A percentile compares a stretch with the other conserved stretches of the same genome.
Conservation (phyloP, 164 flowering plant genomes). For the Buxus sempervirens region DNA sequence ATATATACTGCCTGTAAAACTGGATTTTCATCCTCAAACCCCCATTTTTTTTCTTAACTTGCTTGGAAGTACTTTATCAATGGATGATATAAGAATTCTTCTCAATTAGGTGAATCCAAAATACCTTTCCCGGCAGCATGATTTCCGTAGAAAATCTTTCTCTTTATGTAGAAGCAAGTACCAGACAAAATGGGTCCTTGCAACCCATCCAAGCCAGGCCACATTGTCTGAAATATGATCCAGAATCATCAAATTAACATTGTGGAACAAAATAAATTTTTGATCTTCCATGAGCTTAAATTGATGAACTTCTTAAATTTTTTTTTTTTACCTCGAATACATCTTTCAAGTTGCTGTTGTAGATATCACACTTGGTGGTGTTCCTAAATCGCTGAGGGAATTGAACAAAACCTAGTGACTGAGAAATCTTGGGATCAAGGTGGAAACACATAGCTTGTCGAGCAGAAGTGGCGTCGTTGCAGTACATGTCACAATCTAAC, state of each 20-base stretch:
- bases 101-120: no score
- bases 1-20: no score
- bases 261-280: no score
- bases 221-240: not conserved
- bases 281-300: not conserved
- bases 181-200: not conserved
- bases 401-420: conserved; percentile 39
- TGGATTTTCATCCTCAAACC: no score
- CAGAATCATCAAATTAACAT: no score
- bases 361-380: conserved; percentile 35
- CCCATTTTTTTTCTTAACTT: no score
- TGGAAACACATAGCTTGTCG: conserved; percentile 56
- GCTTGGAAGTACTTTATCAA: no score
- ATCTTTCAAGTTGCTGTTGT: conserved; percentile 31
- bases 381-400: conserved; percentile 51
- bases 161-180: conserved; percentile 6
- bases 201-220: not conserved
- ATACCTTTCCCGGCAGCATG: not conserved
- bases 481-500: conserved; percentile 56
- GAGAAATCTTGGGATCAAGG: conserved; percentile 33
- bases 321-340: conserved; percentile 18
- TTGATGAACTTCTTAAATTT: not conserved
- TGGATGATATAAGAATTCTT: no score
- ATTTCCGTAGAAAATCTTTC: not conserved
- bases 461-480: conserved; percentile 48